These are phyloP conservation scores for Verbena officinalis DNA, from an alignment of 257 asterid species.

Conservation along the genomic window DNA sequence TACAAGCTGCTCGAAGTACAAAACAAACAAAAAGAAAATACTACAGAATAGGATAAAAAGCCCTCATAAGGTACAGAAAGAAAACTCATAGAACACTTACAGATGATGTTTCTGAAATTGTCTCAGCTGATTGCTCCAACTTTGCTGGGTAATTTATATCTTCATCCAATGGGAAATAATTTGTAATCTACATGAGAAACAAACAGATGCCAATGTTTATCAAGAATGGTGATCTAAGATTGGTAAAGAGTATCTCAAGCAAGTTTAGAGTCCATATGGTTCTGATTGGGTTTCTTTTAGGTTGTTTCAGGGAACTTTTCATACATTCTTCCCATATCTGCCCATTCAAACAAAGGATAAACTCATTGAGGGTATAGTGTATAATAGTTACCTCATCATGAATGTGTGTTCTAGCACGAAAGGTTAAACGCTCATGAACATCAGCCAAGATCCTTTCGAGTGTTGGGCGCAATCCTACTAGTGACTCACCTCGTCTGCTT, in stretches of 20 bases:
- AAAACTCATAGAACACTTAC: constrained; percentile 49
- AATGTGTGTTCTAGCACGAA: constrained; percentile 95
- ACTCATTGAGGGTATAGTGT: constrained; percentile 22
- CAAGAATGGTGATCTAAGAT: constrained; percentile 18
- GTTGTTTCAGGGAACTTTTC: constrained; percentile 13
- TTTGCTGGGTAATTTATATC: constrained; percentile 88
- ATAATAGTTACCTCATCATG: constrained; percentile 81
- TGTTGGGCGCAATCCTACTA: constrained; percentile 89
- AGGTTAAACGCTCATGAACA: constrained; percentile 93
- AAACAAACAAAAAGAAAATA: not conserved
- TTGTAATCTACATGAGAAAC: constrained; percentile 72
- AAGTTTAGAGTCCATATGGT: constrained; percentile 12
- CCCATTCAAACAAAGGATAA: constrained; percentile 12
- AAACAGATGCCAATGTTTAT: constrained; percentile 26
- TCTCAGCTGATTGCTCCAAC: constrained; percentile 79
- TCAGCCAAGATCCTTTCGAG: constrained; percentile 93
- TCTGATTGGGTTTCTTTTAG: not conserved
- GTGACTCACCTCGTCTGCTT: constrained; percentile 83
- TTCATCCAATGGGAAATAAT: constrained; percentile 83
- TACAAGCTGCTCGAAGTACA: constrained; percentile 26
- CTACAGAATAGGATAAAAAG: constrained; percentile 6
- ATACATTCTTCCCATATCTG: not conserved
- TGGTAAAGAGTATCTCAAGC: constrained; percentile 20
- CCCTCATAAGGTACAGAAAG: constrained; percentile 7
- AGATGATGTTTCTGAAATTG: constrained; percentile 56